Evolutionary conservation across 306 rosid genomes (phyloP), one percentile per base, ranked within the genome.

Genomic region (Cucurbita moschata): DNA sequence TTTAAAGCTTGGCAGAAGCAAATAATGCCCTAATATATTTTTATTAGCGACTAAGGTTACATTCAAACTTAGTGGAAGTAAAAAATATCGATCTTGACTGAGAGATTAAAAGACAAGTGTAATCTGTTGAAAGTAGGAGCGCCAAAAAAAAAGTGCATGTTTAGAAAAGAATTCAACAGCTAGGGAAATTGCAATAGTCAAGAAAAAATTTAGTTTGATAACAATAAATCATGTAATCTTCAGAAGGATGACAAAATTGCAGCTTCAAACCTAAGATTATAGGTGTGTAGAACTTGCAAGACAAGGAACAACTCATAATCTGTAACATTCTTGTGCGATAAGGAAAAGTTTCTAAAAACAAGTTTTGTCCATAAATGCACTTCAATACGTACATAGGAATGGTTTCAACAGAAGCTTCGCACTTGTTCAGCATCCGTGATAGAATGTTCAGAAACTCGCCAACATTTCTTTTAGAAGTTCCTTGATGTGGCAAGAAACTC

Each of bases 401-500:
- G 75, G 53, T 66, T 57, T 71, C 77, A 19, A 80, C 81, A 60
- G 75, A 83, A 72, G 64, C 52, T 65, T 81, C 89, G 21, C 85
- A 78, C 70, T 76, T 77, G 74, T 64, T 85, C 77, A 90, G 65
- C 83, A 86, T 81, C 82, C 59, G 74, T 75, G 81, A 78, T 75
- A 89, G 77, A 79, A 82, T 71, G 55, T 81, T 84, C 85, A 89
- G 83, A 74, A 94, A 81, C 73, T 79, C 84, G 70, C 55, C 74
- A 80, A 90, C 76, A 61, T 83, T 54, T 81, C 72, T 49, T 42
- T 70, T 82, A 46, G 72, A 81, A 77, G 74, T 83, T 74, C 86
- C 89, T 66, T 54, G 84, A 77, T 82, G 86, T 16, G 92, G 92
- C 81, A 94, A 83, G 82, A 76, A 86, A 79, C 92, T 86, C 88